Base-by-base conservation (phyloP, 129 eudicot species). In the Pittosporum tobira region DNA sequence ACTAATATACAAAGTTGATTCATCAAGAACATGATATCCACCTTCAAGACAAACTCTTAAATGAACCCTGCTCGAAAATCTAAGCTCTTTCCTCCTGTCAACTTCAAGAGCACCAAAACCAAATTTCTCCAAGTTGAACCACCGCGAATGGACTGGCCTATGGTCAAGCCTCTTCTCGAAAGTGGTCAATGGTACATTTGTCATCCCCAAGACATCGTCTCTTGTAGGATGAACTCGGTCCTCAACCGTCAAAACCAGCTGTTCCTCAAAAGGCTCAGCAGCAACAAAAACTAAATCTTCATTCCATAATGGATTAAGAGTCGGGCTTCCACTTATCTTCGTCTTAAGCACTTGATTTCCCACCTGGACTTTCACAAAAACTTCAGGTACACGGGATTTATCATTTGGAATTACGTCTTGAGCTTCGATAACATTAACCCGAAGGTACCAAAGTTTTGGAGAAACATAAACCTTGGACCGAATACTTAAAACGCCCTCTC, bases 221-320 rank as follows among this genome's bases (percentile, higher is more conserved):
- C 76, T 78, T 4, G 83, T 71, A 18, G 74, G 64, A 50, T 76
- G 76, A 20, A 75, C 93, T 18, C 73, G 76, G 57, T 87, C 90
- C 65, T 80, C 85, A 48, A 87, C 61, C 5, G 76, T 78, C 2
- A 87, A 70, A 30, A 83, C 71, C 63, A 87, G 65, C 12, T 79
- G 82, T 47, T 87, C 96, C 63, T 87, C 96, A 15, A 87, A 87
- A 1, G 96, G 96, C 69, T 87, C 96, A 0, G 94, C 96, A 0
- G 71, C 94, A n/a, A 83, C 94, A 57, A 83, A 87, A 29, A 87
- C 71, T 30, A 87, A 72, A 70, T 87, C 96, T 62, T 87, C 96
- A 20, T 87, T 83, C 96, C 96, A 87, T n/a, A 80, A 16, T 0
- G 94, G 96, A 56, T 77, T 83, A 51, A 81, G 60, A n/a, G 85